These are phyloP conservation scores for Verticillium nubilum DNA, from an alignment of 2,329 filamentous ascomycete species.

Conservation along the genomic window DNA sequence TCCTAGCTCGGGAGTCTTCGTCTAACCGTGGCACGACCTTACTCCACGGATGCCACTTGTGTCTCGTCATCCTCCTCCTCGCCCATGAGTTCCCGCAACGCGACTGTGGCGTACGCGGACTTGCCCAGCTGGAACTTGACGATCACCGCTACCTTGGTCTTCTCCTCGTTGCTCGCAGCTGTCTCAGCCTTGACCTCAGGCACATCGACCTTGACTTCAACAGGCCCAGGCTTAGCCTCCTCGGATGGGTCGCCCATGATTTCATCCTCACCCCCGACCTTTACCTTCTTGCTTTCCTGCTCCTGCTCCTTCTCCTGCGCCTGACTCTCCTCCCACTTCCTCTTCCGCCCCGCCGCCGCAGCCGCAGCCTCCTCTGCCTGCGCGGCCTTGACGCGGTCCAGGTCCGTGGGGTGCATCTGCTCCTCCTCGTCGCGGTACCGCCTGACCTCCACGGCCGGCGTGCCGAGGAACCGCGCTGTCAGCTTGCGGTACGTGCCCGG, in stretches of 20 bases:
- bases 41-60: not conserved
- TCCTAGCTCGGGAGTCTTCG: no score
- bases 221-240: constrained; percentile 3
- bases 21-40: no score
- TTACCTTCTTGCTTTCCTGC: constrained; percentile 18
- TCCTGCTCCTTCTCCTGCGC: constrained; percentile 13
- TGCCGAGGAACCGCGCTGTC: constrained; percentile 59
- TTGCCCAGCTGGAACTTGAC: constrained; percentile 71
- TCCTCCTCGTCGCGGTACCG: constrained; percentile 66
- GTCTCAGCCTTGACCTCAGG: constrained; percentile 7
- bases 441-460: constrained; percentile 59
- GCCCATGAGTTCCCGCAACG: constrained; percentile 71
- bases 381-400: constrained; percentile 58
- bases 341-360: constrained; percentile 9
- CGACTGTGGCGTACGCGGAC: constrained; percentile 83
- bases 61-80: constrained; percentile 14
- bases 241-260: constrained; percentile 7
- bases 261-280: constrained; percentile 11
- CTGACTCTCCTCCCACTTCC: constrained; percentile 18
- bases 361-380: constrained; percentile 20
- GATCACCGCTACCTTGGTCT: constrained; percentile 58
- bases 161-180: constrained; percentile 15
- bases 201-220: no score
- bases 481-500: constrained; percentile 85
- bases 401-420: constrained; percentile 84